Evolutionary conservation across 805 yeast species (phyloP), one percentile per base, ranked within the genome.

Genomic region (Barnettozyma sucrosica): DNA sequence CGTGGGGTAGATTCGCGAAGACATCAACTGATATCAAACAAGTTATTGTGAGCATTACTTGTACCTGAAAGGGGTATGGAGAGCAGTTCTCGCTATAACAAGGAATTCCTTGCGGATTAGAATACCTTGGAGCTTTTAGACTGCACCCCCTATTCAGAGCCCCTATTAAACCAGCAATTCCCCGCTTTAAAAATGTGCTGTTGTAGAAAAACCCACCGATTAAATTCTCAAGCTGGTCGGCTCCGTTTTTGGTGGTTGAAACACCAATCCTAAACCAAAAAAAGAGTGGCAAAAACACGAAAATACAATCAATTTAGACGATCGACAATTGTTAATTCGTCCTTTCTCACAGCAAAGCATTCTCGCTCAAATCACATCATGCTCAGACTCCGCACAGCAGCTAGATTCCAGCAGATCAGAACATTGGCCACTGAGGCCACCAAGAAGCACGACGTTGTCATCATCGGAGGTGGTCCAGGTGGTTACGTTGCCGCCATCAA

Each of bases 401-500:
- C 42, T 7, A 24, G 32, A 23, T 39, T 39, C 42, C 42, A 25
- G 11, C 44, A 46, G 28, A 25, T 49, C 43, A 50, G 55, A 47
- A 51, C 50, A 14, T 16, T 49, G n/a, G 55, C 55, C 34, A 46
- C 44, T 19, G 51, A 42, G 32, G 51, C 51, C 25, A 25, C 55
- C 51, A 59, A 58, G 60, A 83, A 83, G 64, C 93, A 88, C 66
- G 98, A 93, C 63, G 80, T 93, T 47, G 95, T 92, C 47, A 88
- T 93, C 59, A 85, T 93, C 64, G 99, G 99, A 58, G 98, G 97
- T 61, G 99, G 99, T 50, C 99, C 99, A 58, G 99, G 98, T 69
- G 99, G 99, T 53, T 93, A 93, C 68, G 93, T 93, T 60, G 98
- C 97, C 47, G 99, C 99, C 63, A 93, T 93, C 69, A 92, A 89